phyloP scores from a whole-genome alignment of 2,329 filamentous ascomycete genomes.

The Cladophialophora chaetospira region DNA sequence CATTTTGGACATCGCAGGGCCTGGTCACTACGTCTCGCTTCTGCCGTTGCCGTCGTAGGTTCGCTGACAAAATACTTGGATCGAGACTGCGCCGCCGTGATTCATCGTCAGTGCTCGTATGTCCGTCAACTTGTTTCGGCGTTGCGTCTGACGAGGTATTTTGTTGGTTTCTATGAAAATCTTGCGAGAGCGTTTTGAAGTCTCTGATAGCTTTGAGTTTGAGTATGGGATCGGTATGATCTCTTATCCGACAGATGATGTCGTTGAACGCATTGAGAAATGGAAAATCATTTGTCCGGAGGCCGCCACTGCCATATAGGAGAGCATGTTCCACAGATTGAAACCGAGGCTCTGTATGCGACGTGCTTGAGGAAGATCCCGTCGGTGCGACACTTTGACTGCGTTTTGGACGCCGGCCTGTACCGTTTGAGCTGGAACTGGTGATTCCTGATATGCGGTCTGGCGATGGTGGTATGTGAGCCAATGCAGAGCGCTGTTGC shows the following conservation, averaged over 20 bases:
- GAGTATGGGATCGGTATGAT: constrained; percentile 81
- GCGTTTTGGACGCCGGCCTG: constrained; percentile 3
- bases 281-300: constrained; percentile 8
- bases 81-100: constrained; percentile 29
- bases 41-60: constrained; percentile 10
- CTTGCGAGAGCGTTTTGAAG: constrained; percentile 77
- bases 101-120: neutral
- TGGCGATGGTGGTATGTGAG: constrained; percentile 34
- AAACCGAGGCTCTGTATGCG: neutral
- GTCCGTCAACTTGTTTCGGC: neutral
- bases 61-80: constrained; percentile 14
- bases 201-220: constrained; percentile 85
- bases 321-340: constrained; percentile 4
- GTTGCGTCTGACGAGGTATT: neutral
- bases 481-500: constrained; percentile 37
- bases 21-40: constrained; percentile 17
- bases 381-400: constrained; percentile 19
- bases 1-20: neutral
- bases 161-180: constrained; percentile 37
- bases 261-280: constrained; percentile 38
- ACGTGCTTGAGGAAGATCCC: neutral
- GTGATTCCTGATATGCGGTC: neutral
- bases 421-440: neutral
- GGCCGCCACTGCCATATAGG: neutral
- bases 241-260: constrained; percentile 81